Base-by-base conservation (phyloP, 2,329 filamentous ascomycete genomes). In the Trichoderma gracile region DNA sequence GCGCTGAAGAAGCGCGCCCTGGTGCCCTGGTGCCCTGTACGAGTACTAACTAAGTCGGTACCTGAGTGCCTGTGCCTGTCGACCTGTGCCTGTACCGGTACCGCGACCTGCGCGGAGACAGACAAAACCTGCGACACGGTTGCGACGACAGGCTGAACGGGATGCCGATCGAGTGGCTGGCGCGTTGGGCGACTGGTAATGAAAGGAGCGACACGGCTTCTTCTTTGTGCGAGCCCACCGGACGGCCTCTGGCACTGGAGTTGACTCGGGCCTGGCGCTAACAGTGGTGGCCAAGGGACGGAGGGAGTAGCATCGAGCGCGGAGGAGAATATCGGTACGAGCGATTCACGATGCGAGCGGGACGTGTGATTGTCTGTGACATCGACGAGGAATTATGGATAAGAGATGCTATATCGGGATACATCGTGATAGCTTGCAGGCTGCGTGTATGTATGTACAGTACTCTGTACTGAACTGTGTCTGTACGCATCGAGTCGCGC, bases 1-100 rank as follows among this genome's bases (percentile, higher is more conserved):
- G 55, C 45, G 53, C 63, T 64, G 63, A 59, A 64, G 63, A 57
- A 59, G 56, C 43, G 55, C 19, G 33, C 14, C 33, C 21, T 38
- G 30, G 62, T 53, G 30, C 30, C 30, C 30, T 30, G 30, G 30
- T 9, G 7, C 30, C 30, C 30, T 30, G 6, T 8, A 9, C 30
- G 6, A 5, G 27, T 27, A 27, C 27, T 8, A 27, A 5, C 5
- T 27, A 7, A 27, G 27, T 27, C 5, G 8, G 27, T 25, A 25
- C 25, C 25, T 25, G 25, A 25, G 25, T 25, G 25, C 25, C 25
- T 5, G 25, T 9, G 8, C 30, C 8, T 30, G 30, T 9, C 30
- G 9, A 30, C 30, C 62, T 42, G 54, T 57, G 46, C 46, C 45
- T n/a, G 60, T 45, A 23, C 23, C 23, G 6, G 54, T 43, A 17